These are phyloP conservation scores for Monilinia laxa DNA, from an alignment of 2,329 filamentous ascomycete genomes.

Conservation along the genomic window DNA sequence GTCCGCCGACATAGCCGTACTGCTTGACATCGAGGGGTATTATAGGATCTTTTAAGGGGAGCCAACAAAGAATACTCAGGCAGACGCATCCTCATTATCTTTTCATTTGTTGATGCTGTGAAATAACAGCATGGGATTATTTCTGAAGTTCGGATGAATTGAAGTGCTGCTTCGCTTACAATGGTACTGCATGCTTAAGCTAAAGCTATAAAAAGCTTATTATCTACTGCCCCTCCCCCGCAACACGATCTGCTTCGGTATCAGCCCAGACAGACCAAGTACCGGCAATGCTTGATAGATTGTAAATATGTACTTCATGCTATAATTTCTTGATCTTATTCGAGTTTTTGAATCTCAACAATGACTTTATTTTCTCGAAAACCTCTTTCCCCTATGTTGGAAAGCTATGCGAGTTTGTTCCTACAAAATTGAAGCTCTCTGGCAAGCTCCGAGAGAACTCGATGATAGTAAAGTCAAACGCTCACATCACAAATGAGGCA, in stretches of 20 bases:
- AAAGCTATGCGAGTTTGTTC: no score
- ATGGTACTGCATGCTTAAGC: background rate
- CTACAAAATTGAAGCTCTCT: background rate
- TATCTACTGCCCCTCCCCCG: slow-evolving; percentile 15
- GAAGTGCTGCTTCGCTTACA: background rate
- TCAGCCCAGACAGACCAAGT: background rate
- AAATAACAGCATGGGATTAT: background rate
- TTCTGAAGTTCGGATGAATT: background rate
- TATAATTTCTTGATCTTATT: background rate
- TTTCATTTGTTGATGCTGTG: slow-evolving; percentile 10
- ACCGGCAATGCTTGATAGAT: no score
- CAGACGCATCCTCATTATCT: slow-evolving; percentile 35
- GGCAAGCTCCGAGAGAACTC: background rate
- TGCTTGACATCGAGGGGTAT: slow-evolving; percentile 29
- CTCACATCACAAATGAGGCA: slow-evolving; percentile 8
- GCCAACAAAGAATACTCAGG: slow-evolving; percentile 34
- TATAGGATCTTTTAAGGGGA: slow-evolving; percentile 35
- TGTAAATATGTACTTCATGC: background rate
- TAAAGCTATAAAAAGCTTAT: no score
- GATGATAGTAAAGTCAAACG: background rate
- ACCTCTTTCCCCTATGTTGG: background rate
- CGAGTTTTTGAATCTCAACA: background rate
- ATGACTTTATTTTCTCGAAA: background rate
- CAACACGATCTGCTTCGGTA: slow-evolving; percentile 2
- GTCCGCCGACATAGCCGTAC: slow-evolving; percentile 10